Conservation (phyloP, 306 rosid species). For the Lathyrus oleraceus region DNA sequence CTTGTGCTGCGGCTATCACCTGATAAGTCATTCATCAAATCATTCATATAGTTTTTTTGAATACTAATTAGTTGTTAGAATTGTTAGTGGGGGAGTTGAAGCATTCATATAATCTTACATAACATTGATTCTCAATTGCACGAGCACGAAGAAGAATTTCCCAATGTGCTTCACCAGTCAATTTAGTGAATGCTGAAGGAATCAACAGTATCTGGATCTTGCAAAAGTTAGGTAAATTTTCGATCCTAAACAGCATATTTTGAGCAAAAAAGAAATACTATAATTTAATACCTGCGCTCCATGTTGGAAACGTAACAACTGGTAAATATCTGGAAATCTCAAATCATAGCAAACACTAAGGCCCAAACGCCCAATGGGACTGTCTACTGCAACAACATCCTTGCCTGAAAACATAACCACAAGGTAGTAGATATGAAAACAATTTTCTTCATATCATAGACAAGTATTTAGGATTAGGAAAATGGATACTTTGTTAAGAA, state of each 20-base stretch:
- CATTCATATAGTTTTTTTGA: constrained; percentile 4
- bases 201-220: constrained; percentile 69
- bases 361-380: constrained; percentile 91
- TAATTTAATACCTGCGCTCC: constrained; percentile 62
- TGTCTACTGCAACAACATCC: constrained; percentile 76
- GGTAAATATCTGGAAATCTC: constrained; percentile 91
- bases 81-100: neutral
- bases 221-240: constrained; percentile 21
- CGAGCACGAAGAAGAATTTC: constrained; percentile 96
- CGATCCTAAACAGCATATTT: constrained; percentile 31
- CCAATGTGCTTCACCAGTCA: constrained; percentile 96
- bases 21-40: constrained; percentile 45
- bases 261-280: constrained; percentile 29
- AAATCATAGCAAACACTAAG: constrained; percentile 92
- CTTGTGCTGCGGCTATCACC: constrained; percentile 98
- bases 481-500: neutral
- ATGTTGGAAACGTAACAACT: constrained; percentile 74
- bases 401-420: constrained; percentile 57
- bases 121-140: constrained; percentile 95
- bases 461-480: neutral
- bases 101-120: constrained; percentile 46
- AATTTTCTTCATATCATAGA: constrained; percentile 14
- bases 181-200: constrained; percentile 87
- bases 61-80: neutral
- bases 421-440: constrained; percentile 25